phyloP scores from a whole-genome alignment of 495 filamentous ascomycete species.

The Lichenothelia convexa region DNA sequence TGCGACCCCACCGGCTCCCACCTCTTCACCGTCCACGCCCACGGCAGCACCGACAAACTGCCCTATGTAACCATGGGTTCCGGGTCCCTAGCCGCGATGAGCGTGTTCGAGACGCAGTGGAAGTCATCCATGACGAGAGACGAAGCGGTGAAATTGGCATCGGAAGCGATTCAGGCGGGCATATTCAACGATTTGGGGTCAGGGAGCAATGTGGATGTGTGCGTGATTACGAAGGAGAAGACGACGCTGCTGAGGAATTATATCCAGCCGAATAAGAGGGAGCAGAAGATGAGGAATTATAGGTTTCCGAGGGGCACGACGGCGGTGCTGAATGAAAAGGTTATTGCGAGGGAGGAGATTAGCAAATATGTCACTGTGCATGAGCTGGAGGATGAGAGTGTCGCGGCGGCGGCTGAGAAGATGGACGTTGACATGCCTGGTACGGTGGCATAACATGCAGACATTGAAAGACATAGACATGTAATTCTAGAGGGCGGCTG shows the following conservation, averaged over 20 bases:
- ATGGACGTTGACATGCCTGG: constrained; percentile 99
- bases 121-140: constrained; percentile 59
- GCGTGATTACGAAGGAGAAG: constrained; percentile 84
- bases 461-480: no score
- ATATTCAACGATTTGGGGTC: constrained; percentile 99
- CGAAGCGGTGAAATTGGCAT: constrained; percentile 63
- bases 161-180: constrained; percentile 84
- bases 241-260: constrained; percentile 80
- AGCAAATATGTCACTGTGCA: constrained; percentile 88
- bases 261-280: constrained; percentile 80
- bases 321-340: constrained; percentile 78
- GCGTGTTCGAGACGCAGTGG: constrained; percentile 94
- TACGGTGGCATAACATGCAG: no score
- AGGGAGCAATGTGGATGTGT: constrained; percentile 93
- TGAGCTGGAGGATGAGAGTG: constrained; percentile 44
- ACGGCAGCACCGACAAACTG: constrained; percentile 96
- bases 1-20: constrained; percentile 94
- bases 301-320: constrained; percentile 78
- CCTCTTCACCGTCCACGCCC: constrained; percentile 95
- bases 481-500: no score
- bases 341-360: constrained; percentile 82
- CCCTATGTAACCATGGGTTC: constrained; percentile 99
- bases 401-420: constrained; percentile 49
- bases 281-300: constrained; percentile 83
- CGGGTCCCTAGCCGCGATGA: constrained; percentile 91